Evolutionary conservation across 2,329 filamentous ascomycete species (phyloP).

Genomic region (Meredithiella fracta): DNA sequence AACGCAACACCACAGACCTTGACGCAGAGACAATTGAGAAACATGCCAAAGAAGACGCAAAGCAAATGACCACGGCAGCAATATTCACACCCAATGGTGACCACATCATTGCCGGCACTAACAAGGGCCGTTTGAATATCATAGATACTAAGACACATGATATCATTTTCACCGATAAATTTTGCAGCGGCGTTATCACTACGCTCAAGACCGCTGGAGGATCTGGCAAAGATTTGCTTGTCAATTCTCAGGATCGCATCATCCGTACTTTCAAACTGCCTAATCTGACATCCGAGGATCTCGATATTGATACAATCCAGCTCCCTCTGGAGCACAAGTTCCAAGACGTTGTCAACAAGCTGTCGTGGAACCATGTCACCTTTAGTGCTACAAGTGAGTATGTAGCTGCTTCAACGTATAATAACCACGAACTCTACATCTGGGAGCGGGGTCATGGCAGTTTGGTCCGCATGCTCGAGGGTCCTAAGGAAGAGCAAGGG

Average conservation of each 20-base stretch:
- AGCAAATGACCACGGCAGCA: constrained; percentile 84
- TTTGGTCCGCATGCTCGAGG: constrained; percentile 90
- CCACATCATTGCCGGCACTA: constrained; percentile 83
- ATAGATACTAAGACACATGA: constrained; percentile 68
- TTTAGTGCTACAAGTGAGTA: constrained; percentile 93
- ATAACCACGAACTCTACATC: constrained; percentile 97
- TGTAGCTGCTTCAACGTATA: constrained; percentile 88
- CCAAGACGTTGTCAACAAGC: constrained; percentile 85
- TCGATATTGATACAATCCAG: constrained; percentile 73
- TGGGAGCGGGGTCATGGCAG: constrained; percentile 93
- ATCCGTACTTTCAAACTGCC: constrained; percentile 86
- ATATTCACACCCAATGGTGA: constrained; percentile 75
- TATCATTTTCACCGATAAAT: constrained; percentile 76
- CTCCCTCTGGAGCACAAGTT: constrained; percentile 95
- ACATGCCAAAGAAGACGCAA: constrained; percentile 77
- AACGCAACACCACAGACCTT: constrained; percentile 51
- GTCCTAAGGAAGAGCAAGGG: constrained; percentile 88
- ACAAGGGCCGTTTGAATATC: constrained; percentile 90
- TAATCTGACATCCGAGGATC: constrained; percentile 48
- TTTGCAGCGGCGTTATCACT: constrained; percentile 76
- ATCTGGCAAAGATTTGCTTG: constrained; percentile 72
- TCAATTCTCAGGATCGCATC: constrained; percentile 88
- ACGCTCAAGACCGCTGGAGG: constrained; percentile 60
- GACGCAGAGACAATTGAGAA: constrained; percentile 63
- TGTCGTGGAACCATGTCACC: constrained; percentile 93